Conservation (phyloP, 2,329 filamentous ascomycete genomes). For the Amauroascus niger region DNA sequence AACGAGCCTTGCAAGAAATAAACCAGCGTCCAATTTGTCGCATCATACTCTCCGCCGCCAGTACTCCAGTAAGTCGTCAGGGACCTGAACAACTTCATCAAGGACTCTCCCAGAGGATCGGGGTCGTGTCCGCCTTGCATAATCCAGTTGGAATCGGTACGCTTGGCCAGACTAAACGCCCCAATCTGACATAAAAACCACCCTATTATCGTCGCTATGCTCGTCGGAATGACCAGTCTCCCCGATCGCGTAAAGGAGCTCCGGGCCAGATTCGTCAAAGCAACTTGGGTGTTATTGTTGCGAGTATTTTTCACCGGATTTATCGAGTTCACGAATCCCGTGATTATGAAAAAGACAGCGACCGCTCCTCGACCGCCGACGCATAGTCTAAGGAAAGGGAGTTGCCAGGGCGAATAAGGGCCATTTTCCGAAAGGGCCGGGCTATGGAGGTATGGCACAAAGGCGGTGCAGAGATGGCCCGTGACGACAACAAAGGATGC, state of each 20-base stretch:
- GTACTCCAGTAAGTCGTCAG: constrained; percentile 28
- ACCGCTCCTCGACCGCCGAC: constrained; percentile 22
- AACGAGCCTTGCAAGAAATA: constrained; percentile 36
- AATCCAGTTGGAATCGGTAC: constrained; percentile 23
- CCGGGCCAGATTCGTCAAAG: constrained; percentile 19
- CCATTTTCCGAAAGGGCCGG: constrained; percentile 23
- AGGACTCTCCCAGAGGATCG: constrained; percentile 16
- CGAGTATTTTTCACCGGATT: constrained; percentile 22
- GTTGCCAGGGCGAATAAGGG: constrained; percentile 20
- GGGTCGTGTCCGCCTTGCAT: constrained; percentile 12
- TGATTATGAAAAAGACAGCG: constrained; percentile 26
- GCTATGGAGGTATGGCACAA: constrained; percentile 34
- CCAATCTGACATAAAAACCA: constrained; percentile 23
- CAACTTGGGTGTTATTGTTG: constrained; percentile 19
- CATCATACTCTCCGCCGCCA: constrained; percentile 35
- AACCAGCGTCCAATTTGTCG: constrained; percentile 37
- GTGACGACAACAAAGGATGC: constrained; percentile 37
- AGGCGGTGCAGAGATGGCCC: constrained; percentile 36
- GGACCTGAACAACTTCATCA: constrained; percentile 18
- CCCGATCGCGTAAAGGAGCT: constrained; percentile 21
- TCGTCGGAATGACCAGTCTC: constrained; percentile 23
- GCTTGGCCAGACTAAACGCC: constrained; percentile 19
- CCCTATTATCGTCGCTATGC: constrained; percentile 17
- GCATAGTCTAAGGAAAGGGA: constrained; percentile 23
- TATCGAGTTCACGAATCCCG: constrained; percentile 26